Evolutionary conservation across 257 asterid species (phyloP).

Genomic region (Rauvolfia tetraphylla): DNA sequence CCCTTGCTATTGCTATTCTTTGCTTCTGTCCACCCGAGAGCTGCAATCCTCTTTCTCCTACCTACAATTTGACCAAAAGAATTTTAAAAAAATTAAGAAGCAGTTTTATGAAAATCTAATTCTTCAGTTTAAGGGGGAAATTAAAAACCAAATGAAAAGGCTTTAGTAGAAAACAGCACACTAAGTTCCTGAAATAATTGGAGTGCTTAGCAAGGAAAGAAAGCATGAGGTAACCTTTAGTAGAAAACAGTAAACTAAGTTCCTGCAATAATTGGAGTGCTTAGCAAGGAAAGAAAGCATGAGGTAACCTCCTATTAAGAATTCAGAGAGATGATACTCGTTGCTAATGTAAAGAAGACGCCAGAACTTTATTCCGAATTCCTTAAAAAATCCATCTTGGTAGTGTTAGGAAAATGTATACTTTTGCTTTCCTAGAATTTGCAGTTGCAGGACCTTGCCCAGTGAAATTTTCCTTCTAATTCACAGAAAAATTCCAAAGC

Average conservation of each 20-base stretch:
- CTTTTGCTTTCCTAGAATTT: not conserved
- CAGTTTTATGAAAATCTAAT: not conserved
- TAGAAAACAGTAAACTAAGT: too few relatives aligned
- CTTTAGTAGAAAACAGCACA: too few relatives aligned
- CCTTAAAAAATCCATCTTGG: not conserved
- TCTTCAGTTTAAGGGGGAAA: not conserved
- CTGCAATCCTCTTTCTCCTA: conserved; percentile 86
- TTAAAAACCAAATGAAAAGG: not conserved
- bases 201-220: not conserved
- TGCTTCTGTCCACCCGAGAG: conserved; percentile 94
- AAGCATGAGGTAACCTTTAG: not conserved
- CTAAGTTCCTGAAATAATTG: not conserved
- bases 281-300: not conserved
- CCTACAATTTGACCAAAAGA: conserved; percentile 31
- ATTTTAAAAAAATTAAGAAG: not conserved
- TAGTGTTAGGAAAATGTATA: too few relatives aligned
- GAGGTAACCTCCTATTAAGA: not conserved
- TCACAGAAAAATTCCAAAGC: not conserved
- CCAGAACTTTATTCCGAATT: not conserved
- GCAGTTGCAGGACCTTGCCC: not conserved
- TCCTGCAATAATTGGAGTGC: not conserved
- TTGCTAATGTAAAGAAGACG: not conserved
- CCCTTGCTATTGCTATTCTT: conserved; percentile 86
- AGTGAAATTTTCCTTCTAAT: not conserved
- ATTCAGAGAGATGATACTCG: not conserved